These are phyloP conservation scores for Didymellaceae sp. DNA, from an alignment of 2,329 filamentous ascomycete species.

Conservation along the genomic window DNA sequence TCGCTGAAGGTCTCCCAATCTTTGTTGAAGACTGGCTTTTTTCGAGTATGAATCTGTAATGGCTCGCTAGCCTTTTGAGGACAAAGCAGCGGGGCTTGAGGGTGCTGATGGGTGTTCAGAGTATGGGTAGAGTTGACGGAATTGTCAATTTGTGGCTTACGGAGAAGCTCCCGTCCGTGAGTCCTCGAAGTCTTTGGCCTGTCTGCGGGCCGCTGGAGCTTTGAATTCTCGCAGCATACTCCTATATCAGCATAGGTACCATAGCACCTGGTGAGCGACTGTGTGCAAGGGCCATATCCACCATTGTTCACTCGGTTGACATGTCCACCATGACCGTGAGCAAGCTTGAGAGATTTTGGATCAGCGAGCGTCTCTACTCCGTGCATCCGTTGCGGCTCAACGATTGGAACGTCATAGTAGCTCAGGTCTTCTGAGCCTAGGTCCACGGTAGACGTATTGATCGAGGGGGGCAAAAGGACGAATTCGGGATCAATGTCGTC, in stretches of 20 bases:
- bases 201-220: not conserved
- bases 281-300: too few relatives aligned
- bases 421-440: not conserved
- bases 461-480: slow-evolving; percentile 10
- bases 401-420: slow-evolving; percentile 23
- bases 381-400: slow-evolving; percentile 1
- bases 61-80: not conserved
- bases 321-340: not conserved
- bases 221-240: not conserved
- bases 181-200: not conserved
- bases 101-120: not conserved
- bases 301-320: not conserved
- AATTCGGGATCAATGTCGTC: slow-evolving; percentile 21
- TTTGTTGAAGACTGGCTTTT: slow-evolving; percentile 1
- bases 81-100: slow-evolving; percentile 4
- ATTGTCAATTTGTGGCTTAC: not conserved
- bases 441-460: slow-evolving; percentile 6
- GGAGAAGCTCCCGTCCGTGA: not conserved
- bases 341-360: not conserved
- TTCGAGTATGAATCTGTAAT: not conserved
- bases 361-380: not conserved
- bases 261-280: too few relatives aligned
- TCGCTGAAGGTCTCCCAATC: slow-evolving; percentile 4
- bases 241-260: too few relatives aligned
- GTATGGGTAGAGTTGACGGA: not conserved